Evolutionary conservation across 352 stramenopile genomes (phyloP), one percentile per base, ranked within the genome.

Genomic region (Blastocystis sp.): DNA sequence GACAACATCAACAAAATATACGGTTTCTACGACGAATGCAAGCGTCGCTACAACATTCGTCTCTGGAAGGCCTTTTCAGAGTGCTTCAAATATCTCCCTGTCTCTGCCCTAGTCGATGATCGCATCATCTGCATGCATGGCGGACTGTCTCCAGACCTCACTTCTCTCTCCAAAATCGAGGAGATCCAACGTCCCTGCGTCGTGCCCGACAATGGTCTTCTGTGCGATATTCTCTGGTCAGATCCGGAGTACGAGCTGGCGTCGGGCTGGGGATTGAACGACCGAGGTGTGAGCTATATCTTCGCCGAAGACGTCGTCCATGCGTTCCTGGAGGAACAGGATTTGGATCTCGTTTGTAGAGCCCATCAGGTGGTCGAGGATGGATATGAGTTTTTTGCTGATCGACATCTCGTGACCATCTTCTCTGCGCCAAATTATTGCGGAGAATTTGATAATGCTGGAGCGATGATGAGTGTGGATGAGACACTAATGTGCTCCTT

Each of bases 351-450:
- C 8, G 94, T 99, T 20, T 98, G 97, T 63, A 92, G 97, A 63
- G 97, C 97, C 34, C 97, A 99, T 92, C 97, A 99, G 92, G 94
- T 97, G 63, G 97, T 99, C 7, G 98, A 98, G 89, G 97, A 99
- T 91, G 97, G 97, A 53, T 99, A 99, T 92, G 97, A 99, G 92
- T 99, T 99, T 92, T 99, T 99, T 91, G 97, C 97, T 0, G 93
- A 95, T 37, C 93, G 97, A 70, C 97, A 98, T 91, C 94, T 99
- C 45, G 97, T 99, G 11, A 99, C 97, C 15, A 94, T 99, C 73
- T 99, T 99, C 90, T 99, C 96, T 23, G 97, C 97, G 7, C 97
- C 97, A 13, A 99, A 99, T 92, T 99, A 99, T 91, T 99, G 97
- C 92, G 98, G 98, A 79, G 97, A 99, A 93, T 99, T 99, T 91